Conservation (phyloP, 495 filamentous ascomycete genomes). For the Trichoderma reesei region DNA sequence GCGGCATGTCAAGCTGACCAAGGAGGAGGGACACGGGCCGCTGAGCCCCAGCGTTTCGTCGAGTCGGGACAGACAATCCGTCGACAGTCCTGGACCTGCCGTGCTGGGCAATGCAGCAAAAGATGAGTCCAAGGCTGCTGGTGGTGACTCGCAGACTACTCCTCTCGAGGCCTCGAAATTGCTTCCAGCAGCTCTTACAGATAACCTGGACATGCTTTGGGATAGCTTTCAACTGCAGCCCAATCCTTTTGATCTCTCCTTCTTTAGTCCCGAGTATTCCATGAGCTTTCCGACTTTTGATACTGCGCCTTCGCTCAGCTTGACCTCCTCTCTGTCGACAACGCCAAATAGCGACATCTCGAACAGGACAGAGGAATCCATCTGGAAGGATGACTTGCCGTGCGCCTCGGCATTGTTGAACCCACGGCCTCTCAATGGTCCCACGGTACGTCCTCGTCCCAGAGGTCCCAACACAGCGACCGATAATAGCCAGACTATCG, state of each 20-base stretch:
- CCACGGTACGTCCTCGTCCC: neutral
- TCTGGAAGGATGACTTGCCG: neutral
- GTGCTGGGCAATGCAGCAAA: neutral
- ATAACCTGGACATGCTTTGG: neutral
- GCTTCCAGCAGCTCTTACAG: neutral
- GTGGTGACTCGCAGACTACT: neutral
- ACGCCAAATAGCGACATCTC: neutral
- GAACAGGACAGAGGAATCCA: neutral
- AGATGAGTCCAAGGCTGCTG: neutral
- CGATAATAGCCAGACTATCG: neutral
- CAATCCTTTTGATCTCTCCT: neutral
- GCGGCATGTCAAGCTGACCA: neutral
- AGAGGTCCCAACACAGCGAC: neutral
- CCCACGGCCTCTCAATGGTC: neutral
- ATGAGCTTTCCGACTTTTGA: neutral
- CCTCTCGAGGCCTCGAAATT: neutral
- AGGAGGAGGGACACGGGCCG: neutral
- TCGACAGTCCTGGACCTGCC: neutral
- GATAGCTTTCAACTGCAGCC: neutral
- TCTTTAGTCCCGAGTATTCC: constrained; percentile 1
- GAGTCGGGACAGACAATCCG: neutral
- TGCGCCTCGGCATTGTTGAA: neutral
- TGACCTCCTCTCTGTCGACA: neutral
- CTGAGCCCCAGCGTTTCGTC: neutral
- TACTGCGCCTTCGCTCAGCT: neutral